Base-by-base conservation (phyloP, 208 protist species). In the Cochliopodium minus region DNA sequence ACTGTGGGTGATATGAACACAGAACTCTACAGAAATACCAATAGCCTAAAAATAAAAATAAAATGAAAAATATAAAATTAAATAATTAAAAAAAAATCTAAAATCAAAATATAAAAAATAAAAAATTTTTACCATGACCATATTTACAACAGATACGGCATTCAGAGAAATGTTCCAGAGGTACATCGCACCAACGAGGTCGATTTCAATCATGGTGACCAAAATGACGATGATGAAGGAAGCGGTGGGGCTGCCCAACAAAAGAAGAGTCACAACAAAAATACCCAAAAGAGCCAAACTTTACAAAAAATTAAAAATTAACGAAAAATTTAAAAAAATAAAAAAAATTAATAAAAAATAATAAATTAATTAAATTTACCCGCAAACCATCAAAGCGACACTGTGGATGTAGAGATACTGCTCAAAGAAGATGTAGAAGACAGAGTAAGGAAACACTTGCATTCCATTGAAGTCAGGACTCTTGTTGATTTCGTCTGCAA, bases 11-110 rank as follows among this genome's bases (percentile, higher is more conserved):
- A 81, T 71, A 53, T 80, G 74, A 13, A 81, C 72, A 66, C 69
- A 73, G 25, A 81, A 81, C 57, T 80, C 74, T 13, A 80, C 70
- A 6, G 67, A 61, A 11, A 80, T 79, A 53, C 74, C 74, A 45
- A 80, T 61, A 34, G 51, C 56, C n/a, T n/a, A n/a, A n/a, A n/a
- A n/a, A n/a, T n/a, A n/a, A n/a, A n/a, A n/a, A n/a, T n/a, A n/a
- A n/a, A n/a, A n/a, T n/a, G n/a, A n/a, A n/a, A n/a, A n/a, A n/a
- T n/a, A n/a, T n/a, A n/a, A n/a, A n/a, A n/a, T n/a, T n/a, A n/a
- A n/a, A n/a, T n/a, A n/a, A n/a, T n/a, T n/a, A n/a, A n/a, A n/a
- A n/a, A n/a, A n/a, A n/a, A n/a, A n/a, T n/a, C n/a, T n/a, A n/a
- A n/a, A n/a, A n/a, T n/a, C n/a, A n/a, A n/a, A n/a, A n/a, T n/a